Conservation (phyloP, 179 eudicot species). For the Amaranthus tricolor region DNA sequence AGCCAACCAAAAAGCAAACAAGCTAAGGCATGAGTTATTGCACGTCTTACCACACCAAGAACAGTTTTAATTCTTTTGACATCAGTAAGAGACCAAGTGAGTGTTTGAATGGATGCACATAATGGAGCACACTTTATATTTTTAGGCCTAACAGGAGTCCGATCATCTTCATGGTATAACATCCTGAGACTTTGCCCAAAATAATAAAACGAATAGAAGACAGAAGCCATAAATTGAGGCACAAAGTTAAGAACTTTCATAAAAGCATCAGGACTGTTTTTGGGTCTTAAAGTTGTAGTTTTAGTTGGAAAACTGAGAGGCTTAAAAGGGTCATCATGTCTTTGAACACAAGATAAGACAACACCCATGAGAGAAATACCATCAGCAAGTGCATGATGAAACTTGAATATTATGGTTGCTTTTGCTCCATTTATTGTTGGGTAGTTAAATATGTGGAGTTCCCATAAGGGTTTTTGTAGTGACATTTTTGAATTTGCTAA, state of each 20-base stretch:
- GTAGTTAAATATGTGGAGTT: background rate
- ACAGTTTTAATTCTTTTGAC: conserved; percentile 4
- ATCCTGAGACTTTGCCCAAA: conserved; percentile 1
- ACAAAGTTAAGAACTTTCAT: background rate
- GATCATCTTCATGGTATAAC: background rate
- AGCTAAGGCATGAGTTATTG: background rate
- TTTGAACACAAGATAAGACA: background rate
- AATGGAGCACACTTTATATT: background rate
- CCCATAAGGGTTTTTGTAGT: background rate
- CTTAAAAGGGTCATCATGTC: background rate
- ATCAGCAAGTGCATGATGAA: background rate
- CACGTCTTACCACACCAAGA: conserved; percentile 5
- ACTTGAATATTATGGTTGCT: background rate
- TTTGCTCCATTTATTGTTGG: background rate
- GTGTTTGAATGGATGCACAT: background rate
- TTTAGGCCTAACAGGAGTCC: conserved; percentile 5
- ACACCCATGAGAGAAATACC: background rate
- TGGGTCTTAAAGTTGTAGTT: background rate
- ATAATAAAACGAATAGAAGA: background rate
- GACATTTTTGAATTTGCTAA: background rate
- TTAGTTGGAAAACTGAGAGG: background rate
- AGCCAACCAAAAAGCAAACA: too few species aligned
- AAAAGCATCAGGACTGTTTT: background rate
- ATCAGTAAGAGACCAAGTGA: background rate
- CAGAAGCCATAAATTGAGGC: background rate